Percentiles rank a stretch among this genome's conserved stretches.
These are phyloP conservation scores for Triglochin maritima DNA, from an alignment of 106 monocot genomes.

Conservation along the genomic window DNA sequence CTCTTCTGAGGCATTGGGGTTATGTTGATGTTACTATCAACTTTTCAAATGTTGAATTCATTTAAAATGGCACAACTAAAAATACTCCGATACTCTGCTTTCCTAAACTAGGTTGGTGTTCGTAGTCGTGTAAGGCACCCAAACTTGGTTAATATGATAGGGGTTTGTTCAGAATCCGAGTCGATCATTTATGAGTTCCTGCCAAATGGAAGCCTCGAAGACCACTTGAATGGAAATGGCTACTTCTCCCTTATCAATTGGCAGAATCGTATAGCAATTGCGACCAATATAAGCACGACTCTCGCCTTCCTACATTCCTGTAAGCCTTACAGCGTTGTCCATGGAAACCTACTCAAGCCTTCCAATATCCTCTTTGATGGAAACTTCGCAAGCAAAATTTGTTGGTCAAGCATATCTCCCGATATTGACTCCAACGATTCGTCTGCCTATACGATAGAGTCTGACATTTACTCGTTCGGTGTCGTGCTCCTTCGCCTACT, in stretches of 20 bases:
- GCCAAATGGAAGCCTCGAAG: constrained; percentile 29
- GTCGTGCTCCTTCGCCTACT: constrained; percentile 21
- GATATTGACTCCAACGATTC: background rate
- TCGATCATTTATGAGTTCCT: constrained; percentile 53
- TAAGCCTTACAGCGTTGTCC: constrained; percentile 14
- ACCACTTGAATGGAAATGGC: constrained; percentile 31
- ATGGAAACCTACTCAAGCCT: constrained; percentile 28
- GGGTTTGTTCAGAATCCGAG: constrained; percentile 25
- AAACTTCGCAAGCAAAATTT: constrained; percentile 22
- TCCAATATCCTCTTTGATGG: constrained; percentile 28
- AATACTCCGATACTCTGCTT: background rate
- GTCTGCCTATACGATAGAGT: constrained; percentile 2
- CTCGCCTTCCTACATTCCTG: constrained; percentile 33
- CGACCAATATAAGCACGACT: constrained; percentile 55
- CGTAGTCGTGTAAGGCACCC: constrained; percentile 48
- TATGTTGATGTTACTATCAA: background rate
- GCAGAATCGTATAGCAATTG: constrained; percentile 35
- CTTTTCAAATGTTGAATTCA: background rate
- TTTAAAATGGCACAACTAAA: background rate
- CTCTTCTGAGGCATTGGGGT: too few relatives aligned
- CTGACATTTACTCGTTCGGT: constrained; percentile 29
- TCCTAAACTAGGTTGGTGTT: constrained; percentile 22
- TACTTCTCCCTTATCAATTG: constrained; percentile 40
- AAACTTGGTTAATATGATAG: constrained; percentile 51
- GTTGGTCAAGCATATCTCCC: constrained; percentile 8